A percentile compares a stretch with the other conserved stretches of the same genome.
Evolutionary conservation across 768 basidiomycete genomes (phyloP).

Genomic region (Trametes meyenii): DNA sequence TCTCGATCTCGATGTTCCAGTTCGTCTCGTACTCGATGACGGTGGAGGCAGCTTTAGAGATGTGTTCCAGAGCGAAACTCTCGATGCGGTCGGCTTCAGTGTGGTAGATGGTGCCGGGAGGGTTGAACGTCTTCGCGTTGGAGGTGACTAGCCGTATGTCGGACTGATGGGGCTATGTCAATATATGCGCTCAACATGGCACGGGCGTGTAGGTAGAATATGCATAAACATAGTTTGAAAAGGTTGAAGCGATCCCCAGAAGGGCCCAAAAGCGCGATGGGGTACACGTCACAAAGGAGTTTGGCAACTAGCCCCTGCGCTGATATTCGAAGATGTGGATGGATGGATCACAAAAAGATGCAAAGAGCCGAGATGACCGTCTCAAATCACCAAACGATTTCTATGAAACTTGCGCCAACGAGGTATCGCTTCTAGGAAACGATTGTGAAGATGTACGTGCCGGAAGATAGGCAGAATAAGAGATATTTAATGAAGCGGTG

Average conservation of each 20-base stretch:
- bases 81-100: conserved; percentile 76
- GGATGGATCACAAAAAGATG: no score
- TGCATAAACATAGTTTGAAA: no score
- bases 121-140: conserved; percentile 80
- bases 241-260: background rate
- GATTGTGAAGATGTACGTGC: no score
- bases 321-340: no score
- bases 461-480: no score
- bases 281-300: no score
- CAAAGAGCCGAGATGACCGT: no score
- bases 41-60: conserved; percentile 65
- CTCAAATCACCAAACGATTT: no score
- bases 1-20: conserved; percentile 82
- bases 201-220: background rate
- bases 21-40: conserved; percentile 84
- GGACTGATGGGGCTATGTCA: conserved; percentile 40
- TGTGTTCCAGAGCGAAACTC: conserved; percentile 71
- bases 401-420: no score
- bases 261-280: background rate
- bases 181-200: background rate
- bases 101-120: conserved; percentile 71
- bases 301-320: no score
- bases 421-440: no score
- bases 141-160: conserved; percentile 73
- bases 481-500: no score